Conservation (phyloP, 2,329 filamentous ascomycete genomes). For the Cercospora brassicicola region DNA sequence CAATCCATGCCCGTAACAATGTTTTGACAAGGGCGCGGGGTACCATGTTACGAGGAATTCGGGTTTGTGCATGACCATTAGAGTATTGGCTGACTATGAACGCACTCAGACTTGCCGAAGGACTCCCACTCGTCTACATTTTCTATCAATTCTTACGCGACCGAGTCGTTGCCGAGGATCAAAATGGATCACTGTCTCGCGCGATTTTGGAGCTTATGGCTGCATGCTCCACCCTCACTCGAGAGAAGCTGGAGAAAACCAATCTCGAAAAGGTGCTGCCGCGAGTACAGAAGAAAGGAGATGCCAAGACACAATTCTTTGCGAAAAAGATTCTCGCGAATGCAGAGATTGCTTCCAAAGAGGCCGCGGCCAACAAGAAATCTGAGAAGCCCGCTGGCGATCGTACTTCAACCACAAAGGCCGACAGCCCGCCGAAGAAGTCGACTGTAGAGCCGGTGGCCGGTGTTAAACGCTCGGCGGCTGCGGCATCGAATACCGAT, state of each 20-base stretch:
- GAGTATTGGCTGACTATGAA: slow-evolving; percentile 13
- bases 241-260: slow-evolving; percentile 60
- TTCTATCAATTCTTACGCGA: slow-evolving; percentile 54
- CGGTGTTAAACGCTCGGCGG: slow-evolving; percentile 39
- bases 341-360: slow-evolving; percentile 29
- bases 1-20: neutral
- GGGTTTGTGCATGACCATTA: neutral
- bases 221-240: slow-evolving; percentile 61
- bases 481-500: slow-evolving; percentile 14
- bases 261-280: slow-evolving; percentile 67
- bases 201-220: slow-evolving; percentile 59
- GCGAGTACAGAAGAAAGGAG: slow-evolving; percentile 64
- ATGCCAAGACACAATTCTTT: slow-evolving; percentile 62
- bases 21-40: neutral
- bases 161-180: slow-evolving; percentile 48
- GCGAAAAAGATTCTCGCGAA: slow-evolving; percentile 58
- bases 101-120: slow-evolving; percentile 31
- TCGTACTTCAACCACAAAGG: slow-evolving; percentile 20
- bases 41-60: neutral
- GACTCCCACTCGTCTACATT: slow-evolving; percentile 45
- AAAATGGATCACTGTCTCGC: slow-evolving; percentile 45
- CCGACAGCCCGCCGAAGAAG: slow-evolving; percentile 39
- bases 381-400: slow-evolving; percentile 26
- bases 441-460: slow-evolving; percentile 31
- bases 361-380: slow-evolving; percentile 40